phyloP scores from a whole-genome alignment of 2,329 filamentous ascomycete genomes.

The Peltaster fructicola region DNA sequence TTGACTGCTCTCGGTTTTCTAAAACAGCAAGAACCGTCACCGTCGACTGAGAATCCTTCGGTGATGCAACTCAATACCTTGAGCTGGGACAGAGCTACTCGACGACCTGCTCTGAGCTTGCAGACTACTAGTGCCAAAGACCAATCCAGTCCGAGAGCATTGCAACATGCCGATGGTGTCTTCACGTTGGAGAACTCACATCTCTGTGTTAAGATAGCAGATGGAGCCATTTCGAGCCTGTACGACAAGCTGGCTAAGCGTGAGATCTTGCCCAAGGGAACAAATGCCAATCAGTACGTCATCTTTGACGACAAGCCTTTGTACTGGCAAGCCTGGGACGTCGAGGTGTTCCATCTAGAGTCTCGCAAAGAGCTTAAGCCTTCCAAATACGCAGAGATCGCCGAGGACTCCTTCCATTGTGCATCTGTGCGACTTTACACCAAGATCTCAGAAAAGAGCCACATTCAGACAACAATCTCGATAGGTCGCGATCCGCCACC shows the following conservation, averaged over 20 bases:
- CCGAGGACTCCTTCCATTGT: slow-evolving; percentile 53
- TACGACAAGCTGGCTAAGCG: slow-evolving; percentile 56
- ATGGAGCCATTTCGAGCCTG: slow-evolving; percentile 68
- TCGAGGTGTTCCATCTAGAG: slow-evolving; percentile 87
- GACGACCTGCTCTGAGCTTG: no score
- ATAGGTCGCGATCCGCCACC: no score
- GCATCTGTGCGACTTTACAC: slow-evolving; percentile 73
- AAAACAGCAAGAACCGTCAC: no score
- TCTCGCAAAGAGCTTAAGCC: slow-evolving; percentile 57
- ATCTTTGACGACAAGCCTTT: slow-evolving; percentile 94
- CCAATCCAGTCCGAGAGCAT: background rate
- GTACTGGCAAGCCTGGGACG: slow-evolving; percentile 97
- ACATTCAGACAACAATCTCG: slow-evolving; percentile 70
- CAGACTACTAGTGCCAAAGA: no score
- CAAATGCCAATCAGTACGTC: slow-evolving; percentile 78
- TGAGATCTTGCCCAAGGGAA: slow-evolving; percentile 55
- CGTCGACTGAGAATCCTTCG: no score
- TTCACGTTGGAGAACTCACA: slow-evolving; percentile 69
- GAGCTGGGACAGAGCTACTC: slow-evolving; percentile 64
- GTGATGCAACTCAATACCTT: slow-evolving; percentile 65
- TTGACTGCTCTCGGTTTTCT: slow-evolving; percentile 50
- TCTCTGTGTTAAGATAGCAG: slow-evolving; percentile 52
- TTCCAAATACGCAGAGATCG: slow-evolving; percentile 49
- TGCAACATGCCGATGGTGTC: slow-evolving; percentile 19
- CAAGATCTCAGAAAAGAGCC: slow-evolving; percentile 72